Evolutionary conservation across 257 asterid species (phyloP), one percentile per base, ranked within the genome.

Genomic region (Nicotiana attenuata): DNA sequence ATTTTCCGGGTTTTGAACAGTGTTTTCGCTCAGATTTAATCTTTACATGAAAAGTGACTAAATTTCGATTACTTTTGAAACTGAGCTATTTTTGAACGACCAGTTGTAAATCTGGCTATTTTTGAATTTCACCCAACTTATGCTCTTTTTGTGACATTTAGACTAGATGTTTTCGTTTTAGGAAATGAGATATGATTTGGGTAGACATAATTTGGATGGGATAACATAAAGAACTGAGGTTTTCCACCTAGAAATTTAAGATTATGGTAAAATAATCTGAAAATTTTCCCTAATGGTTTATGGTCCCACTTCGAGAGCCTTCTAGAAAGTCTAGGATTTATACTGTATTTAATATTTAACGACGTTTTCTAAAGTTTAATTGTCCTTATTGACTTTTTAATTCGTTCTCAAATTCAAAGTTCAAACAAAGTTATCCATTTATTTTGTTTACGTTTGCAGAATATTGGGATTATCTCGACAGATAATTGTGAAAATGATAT

Each of bases 391-490:
- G 63, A 73, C 61, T 47, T 50, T 56, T 19, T 77, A 35, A 63
- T 29, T 17, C 15, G 29, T 19, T 29, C 52, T 35, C 28, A 57
- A 57, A 56, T 77, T 60, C 81, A 77, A 29, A 55, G 66, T 29
- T 55, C 52, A 59, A 77, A 77, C 31, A 77, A 77, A 31, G 33
- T 77, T 78, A 33, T 77, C 55, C 79, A 15, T 73, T 15, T 47
- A 4, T 22, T 41, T 47, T 73, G 79, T 22, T 73, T 47, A 47
- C 61, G 5, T 73, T 47, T 73, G 78, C 61, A 22, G 24, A 0
- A 11, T 69, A 19, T 17, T 57, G 26, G 63, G 3, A 57, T 57
- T 56, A 17, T 68, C 31, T 38, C 4, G 3, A 29, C 35, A 31
- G 35, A 31, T 31, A 31, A 31, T 33, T 35, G 45, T 33, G 17